Evolutionary conservation across 805 yeast species (phyloP), one percentile per base, ranked within the genome.

Genomic region (Candida hispaniensis): DNA sequence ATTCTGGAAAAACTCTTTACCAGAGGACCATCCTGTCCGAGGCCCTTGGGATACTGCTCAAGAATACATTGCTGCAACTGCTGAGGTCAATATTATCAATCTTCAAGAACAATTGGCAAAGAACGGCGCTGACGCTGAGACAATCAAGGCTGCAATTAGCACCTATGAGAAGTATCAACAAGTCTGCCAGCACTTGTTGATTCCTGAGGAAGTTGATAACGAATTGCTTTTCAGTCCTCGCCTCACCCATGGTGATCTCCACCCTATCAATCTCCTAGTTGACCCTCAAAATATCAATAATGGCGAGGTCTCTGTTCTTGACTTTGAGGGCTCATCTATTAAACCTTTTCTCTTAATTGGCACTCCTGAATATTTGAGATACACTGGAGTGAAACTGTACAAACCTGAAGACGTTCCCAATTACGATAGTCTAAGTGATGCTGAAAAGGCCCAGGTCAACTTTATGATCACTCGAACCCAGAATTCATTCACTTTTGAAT

Each of bases 401-500:
- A 70, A 78, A 49, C 69, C 71, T 35, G 73, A 78, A 38, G 94
- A 85, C 40, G 67, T 82, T 42, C 83, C 79, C 26, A 74, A 72
- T 32, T 86, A 63, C 55, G 72, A 71, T 3, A 60, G 67, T 38
- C 60, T 86, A 58, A 71, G 71, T 32, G 93, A 79, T 25, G 59
- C 69, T 26, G 91, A 82, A 45, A 71, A 78, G 58, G 75, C 73
- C 44, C 86, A 86, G 54, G 80, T 79, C 48, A 76, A 77, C 49
- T 86, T 79, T 59, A 81, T 88, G 75, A 76, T 76, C 56, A 75
- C 75, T 48, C 75, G 88, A 58, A 86, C 97, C 4, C 75, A 95
- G 65, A 83, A 86, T 54, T 94, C 88, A 58, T 75, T 79, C 47
- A 58, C 79, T 39, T 88, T 93, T 86, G 97, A 88, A 58, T 59